Percentiles rank a stretch among this genome's conserved stretches.
Conservation (phyloP, 139 green algal species). For the Chloropicon primus region DNA sequence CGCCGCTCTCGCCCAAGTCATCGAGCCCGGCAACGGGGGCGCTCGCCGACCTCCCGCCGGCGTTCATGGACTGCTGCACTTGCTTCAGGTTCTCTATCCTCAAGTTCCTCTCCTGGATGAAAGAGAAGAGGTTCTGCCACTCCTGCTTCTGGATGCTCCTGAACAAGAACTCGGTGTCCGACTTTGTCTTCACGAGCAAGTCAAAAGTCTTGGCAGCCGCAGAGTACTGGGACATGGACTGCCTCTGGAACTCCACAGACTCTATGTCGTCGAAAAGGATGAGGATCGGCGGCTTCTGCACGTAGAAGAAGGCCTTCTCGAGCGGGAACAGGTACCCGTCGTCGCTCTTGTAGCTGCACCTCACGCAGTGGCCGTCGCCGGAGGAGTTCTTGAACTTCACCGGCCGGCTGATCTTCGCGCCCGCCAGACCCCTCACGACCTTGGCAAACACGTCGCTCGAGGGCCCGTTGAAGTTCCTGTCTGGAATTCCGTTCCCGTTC, state of each 20-base stretch:
- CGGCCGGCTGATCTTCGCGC: constrained; percentile 66
- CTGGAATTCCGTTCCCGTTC: constrained; percentile 34
- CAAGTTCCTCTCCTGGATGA: constrained; percentile 70
- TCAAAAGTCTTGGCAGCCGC: constrained; percentile 80
- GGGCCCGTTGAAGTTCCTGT: constrained; percentile 24
- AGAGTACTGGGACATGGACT: constrained; percentile 22
- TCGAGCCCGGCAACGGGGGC: not conserved
- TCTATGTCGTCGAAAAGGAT: constrained; percentile 75
- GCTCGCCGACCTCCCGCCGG: constrained; percentile 8
- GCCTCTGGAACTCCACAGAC: constrained; percentile 81
- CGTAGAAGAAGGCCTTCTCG: constrained; percentile 92
- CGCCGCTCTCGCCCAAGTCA: not conserved
- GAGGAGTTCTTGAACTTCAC: constrained; percentile 34
- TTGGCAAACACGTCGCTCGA: constrained; percentile 73
- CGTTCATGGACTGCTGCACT: constrained; percentile 46
- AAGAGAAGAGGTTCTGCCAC: constrained; percentile 83
- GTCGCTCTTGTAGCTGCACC: constrained; percentile 75
- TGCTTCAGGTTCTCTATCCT: constrained; percentile 70
- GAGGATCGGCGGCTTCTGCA: constrained; percentile 89
- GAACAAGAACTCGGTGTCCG: constrained; percentile 50
- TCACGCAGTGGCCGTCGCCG: constrained; percentile 41
- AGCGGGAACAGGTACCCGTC: constrained; percentile 88
- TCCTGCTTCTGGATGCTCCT: constrained; percentile 74
- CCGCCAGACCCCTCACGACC: constrained; percentile 65
- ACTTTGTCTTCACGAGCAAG: constrained; percentile 57